Base-by-base conservation (phyloP, 2,329 filamentous ascomycete genomes). In the Periconia digitata region DNA sequence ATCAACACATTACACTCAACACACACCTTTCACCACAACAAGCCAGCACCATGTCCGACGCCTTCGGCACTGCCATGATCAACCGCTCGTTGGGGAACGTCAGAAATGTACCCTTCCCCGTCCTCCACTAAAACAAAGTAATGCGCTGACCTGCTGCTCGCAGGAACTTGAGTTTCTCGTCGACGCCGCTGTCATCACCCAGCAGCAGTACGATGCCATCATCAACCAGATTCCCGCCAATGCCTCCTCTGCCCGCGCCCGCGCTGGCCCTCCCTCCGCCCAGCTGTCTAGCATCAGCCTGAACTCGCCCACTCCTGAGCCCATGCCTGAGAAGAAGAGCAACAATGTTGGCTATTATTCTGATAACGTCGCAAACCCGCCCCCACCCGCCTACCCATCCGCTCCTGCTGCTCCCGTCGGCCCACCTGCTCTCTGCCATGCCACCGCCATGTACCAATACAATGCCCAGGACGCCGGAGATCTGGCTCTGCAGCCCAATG, bases 121-220 rank as follows among this genome's bases (percentile, higher is more conserved):
- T 10, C 4, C n/a, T 32, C 16, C 43, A 15, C 17, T 1, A 17
- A 17, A 32, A 13, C n/a, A 3, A 22, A n/a, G 36, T 24, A n/a
- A 44, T 18, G 20, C 51, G 63, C 52, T 54, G 47, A 69, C 53
- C n/a, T 16, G 8, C 27, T 24, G 40, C 16, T 37, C 37, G 34
- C 59, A 96, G 92, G 92, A 96, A 76, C 87, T 96, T 51, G 91
- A 96, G 73, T 88, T 85, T 60, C 88, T 97, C 52, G 83, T 90
- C 59, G 92, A 96, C 70, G 84, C 87, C 64, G 86, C 86, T 58
- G 79, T 92, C 65, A 89, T 97, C 69, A 84, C 81, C 54, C 85
- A 89, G 50, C 76, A 84, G 47, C 84, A 86, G 66, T 90, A 92
- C 68, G 86, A 89, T 64, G 81, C 80, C 43, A 90, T 96, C 70